Base-by-base conservation (phyloP, 1,139 yeast genomes). In the Blastobotrys ciferrii region DNA sequence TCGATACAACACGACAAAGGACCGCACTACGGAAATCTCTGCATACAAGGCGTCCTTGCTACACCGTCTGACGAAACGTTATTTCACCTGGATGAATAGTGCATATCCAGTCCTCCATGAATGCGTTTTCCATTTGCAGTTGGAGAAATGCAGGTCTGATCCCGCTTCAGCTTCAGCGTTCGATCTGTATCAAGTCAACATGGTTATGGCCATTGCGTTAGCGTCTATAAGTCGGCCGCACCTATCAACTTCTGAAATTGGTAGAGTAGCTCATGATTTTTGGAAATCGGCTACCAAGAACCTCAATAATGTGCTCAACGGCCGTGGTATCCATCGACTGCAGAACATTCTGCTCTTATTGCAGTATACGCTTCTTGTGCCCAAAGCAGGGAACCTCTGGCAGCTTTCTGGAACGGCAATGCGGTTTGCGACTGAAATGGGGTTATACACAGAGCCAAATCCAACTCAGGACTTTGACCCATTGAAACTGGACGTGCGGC, bases 61-160 rank as follows among this genome's bases (percentile, higher is more conserved):
- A 12, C 31, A 32, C 11, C 32, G 47, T 3, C 18, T 45, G 20
- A 44, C 47, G 2, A 45, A 45, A 17, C 47, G 47, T 2, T 45
- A 45, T 19, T 45, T 45, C 30, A 45, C 47, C n/a, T 45, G 47
- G 47, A 39, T 45, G 47, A 40, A 40, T 23, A 45, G 47, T 14
- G 47, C 47, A 12, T 43, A 45, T 23, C 47, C 47, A 3, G 43
- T 45, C 3, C 28, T 45, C 25, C 47, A 45, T 18, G 47, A 45
- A 28, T 45, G 43, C 32, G 44, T 45, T 2, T 38, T 45, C 33
- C 37, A 39, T n/a, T 20, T 32, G 18, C 47, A 45, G 35, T 28
- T 45, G 28, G 40, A 38, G 14, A 32, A 17, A 12, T 45, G 47
- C 40, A 2, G 37, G 9, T 20, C 2, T 3, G 19, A 19, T 20